Evolutionary conservation across 1,284 basidiomycete genomes (phyloP), one percentile per base, ranked within the genome.

Genomic region (Sanguinoderma infundibulare): DNA sequence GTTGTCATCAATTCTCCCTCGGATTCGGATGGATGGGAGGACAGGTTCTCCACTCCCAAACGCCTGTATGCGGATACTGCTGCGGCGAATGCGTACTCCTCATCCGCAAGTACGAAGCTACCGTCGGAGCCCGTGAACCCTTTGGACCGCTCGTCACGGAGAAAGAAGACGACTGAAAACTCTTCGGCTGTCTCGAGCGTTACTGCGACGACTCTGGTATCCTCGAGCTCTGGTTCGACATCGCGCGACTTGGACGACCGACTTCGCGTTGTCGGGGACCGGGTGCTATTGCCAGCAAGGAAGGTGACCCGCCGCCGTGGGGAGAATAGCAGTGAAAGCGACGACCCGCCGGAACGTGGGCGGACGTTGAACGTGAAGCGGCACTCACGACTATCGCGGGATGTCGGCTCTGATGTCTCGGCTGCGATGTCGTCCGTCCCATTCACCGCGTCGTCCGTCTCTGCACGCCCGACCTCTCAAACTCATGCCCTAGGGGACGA

Each of bases 31-130:
- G 64, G 42, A 35, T 55, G 61, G 51, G 65, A 66, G 49, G 65
- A 63, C 62, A 59, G 53, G 60, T 66, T 66, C 50, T 63, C 62
- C 8, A 60, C 40, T 39, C 62, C 65, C 55, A 66, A 66, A 49
- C 55, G 62, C 17, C 36, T 44, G 49, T 46, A 54, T 15, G 38
- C 55, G 53, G 44, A 61, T 46, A 46, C 42, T 5, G 5, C 28
- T 26, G 42, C 22, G 7, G 24, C 42, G 51, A 52, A 49, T 47
- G 57, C 40, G 35, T 42, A 30, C 38, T 32, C n/a, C 22, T 57
- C 47, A 36, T 53, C 53, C 12, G 36, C 51, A 36, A 14, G 17
- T 22, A 15, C 26, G 24, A 24, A 26, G 39, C 40, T 22, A 4
- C 20, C 10, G 38, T 30, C 14, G 17, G 22, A 34, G 15, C 42